A percentile compares a stretch with the other conserved stretches of the same genome.
Conservation (phyloP, 495 filamentous ascomycete genomes). For the Lentithecium fluviatile region DNA sequence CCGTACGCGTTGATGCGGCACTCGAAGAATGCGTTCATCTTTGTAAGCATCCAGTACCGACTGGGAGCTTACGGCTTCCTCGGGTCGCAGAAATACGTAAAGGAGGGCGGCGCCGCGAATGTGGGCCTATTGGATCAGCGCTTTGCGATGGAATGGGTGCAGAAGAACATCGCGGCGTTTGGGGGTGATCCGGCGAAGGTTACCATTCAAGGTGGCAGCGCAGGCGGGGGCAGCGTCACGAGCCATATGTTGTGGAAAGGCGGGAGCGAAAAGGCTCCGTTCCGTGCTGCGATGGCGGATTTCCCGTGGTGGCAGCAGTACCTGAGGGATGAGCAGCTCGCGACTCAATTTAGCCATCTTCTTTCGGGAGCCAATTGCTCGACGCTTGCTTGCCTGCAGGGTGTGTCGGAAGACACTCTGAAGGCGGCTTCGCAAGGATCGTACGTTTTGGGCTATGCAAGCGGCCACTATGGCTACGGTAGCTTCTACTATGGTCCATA, state of each 20-base stretch:
- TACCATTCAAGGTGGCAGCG: constrained; percentile 38
- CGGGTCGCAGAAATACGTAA: constrained; percentile 1
- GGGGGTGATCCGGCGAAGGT: constrained; percentile 37
- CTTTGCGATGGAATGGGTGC: constrained; percentile 35
- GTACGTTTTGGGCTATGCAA: not conserved
- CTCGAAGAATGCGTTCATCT: constrained; percentile 5
- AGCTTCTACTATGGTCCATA: constrained; percentile 30
- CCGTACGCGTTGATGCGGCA: constrained; percentile 6
- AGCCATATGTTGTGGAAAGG: constrained; percentile 21
- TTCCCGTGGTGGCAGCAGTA: constrained; percentile 32
- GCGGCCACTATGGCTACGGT: constrained; percentile 22
- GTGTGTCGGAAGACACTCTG: constrained; percentile 2
- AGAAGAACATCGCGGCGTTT: constrained; percentile 37
- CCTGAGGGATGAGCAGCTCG: not conserved
- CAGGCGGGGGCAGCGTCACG: constrained; percentile 22
- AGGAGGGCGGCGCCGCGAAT: not conserved
- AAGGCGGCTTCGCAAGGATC: constrained; percentile 1
- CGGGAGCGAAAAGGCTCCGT: constrained; percentile 19
- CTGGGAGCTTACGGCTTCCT: not conserved
- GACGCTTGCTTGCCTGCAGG: constrained; percentile 1
- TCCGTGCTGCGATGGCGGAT: constrained; percentile 25
- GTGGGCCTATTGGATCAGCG: constrained; percentile 37
- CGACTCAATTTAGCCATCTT: constrained; percentile 15
- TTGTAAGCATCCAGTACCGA: not conserved
- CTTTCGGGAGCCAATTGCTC: constrained; percentile 17